Percentiles rank a stretch among this genome's conserved stretches.
phyloP scores from a whole-genome alignment of 78 protist species.

The Dictyostelium intermedium region DNA sequence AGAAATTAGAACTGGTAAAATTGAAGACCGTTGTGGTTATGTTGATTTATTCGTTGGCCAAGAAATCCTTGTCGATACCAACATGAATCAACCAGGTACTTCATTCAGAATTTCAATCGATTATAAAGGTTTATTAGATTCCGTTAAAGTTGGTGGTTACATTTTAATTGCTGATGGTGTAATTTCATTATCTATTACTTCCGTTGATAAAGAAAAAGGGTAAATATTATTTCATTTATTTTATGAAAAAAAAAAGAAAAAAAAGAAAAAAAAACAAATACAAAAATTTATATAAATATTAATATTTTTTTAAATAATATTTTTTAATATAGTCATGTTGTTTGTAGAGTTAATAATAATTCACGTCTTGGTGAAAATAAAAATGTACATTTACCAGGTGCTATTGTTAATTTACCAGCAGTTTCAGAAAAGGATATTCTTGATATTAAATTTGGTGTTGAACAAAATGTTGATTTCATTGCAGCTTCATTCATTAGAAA shows the following conservation, averaged over 20 bases:
- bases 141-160: conserved; percentile 82
- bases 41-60: conserved; percentile 70
- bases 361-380: conserved; percentile 83
- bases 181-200: conserved; percentile 57
- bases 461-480: conserved; percentile 88
- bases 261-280: background rate
- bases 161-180: conserved; percentile 92
- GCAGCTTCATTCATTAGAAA: conserved; percentile 91
- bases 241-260: background rate
- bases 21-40: conserved; percentile 59
- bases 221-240: background rate
- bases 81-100: conserved; percentile 53
- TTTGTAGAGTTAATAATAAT: conserved; percentile 80
- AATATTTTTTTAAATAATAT: background rate
- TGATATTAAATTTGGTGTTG: conserved; percentile 88
- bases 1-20: conserved; percentile 87
- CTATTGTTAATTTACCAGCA: conserved; percentile 88
- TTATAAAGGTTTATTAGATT: conserved; percentile 72
- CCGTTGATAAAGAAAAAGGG: conserved; percentile 72
- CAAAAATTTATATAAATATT: background rate
- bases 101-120: conserved; percentile 50
- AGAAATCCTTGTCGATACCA: conserved; percentile 75
- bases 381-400: conserved; percentile 90
- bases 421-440: conserved; percentile 88
- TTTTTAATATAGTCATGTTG: background rate